Conservation (phyloP, 164 flowering plant genomes). For the Berberis thunbergii region DNA sequence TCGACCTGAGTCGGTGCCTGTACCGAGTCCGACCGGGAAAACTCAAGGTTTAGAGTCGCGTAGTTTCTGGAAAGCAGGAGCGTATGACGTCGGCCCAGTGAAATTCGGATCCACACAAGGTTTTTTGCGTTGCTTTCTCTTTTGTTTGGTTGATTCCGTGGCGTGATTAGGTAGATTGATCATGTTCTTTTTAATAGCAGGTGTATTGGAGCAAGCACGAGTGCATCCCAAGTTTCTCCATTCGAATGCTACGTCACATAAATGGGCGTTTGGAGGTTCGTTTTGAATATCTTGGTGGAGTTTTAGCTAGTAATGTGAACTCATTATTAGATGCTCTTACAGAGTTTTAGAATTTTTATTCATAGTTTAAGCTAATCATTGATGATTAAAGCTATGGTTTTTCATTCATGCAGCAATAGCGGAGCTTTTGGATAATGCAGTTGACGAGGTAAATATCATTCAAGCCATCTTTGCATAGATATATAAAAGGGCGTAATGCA, state of each 20-base stretch:
- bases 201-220: slow-evolving; percentile 68
- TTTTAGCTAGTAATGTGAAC: background rate
- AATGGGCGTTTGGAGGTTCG: slow-evolving; percentile 92
- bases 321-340: background rate
- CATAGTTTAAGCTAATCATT: background rate
- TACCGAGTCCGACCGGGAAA: too few species aligned
- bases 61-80: slow-evolving; percentile 89
- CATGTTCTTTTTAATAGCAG: slow-evolving; percentile 18
- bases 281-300: background rate
- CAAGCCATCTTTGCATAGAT: background rate
- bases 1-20: too few species aligned
- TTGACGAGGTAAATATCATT: slow-evolving; percentile 60
- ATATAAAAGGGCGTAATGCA: too few species aligned
- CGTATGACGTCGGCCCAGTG: slow-evolving; percentile 22
- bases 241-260: slow-evolving; percentile 92
- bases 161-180: background rate
- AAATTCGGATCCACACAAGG: slow-evolving; percentile 19
- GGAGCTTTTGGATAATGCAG: slow-evolving; percentile 88
- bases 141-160: background rate
- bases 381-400: background rate
- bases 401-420: slow-evolving; percentile 65
- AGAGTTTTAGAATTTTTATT: background rate
- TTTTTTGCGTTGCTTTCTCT: background rate
- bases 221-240: slow-evolving; percentile 90
- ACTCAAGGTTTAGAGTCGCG: slow-evolving; percentile 21